phyloP scores from a whole-genome alignment of 768 basidiomycete species.

The Pleurotus tuber-regium region DNA sequence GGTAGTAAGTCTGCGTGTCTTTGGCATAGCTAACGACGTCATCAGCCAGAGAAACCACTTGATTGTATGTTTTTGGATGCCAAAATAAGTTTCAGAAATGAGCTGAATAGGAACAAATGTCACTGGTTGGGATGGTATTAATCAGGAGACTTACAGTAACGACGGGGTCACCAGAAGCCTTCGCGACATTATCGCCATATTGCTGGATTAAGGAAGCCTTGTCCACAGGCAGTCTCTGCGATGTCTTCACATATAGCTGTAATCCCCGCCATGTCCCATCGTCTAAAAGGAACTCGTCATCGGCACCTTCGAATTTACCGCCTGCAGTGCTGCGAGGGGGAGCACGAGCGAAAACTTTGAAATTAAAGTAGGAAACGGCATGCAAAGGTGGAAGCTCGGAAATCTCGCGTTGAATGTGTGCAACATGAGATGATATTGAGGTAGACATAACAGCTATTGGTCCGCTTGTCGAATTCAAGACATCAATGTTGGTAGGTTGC shows the following conservation, averaged over 20 bases:
- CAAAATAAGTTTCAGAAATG: no score
- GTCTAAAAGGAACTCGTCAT: no score
- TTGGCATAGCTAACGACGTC: neutral
- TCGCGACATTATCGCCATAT: neutral
- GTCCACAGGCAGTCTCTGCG: neutral
- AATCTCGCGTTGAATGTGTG: no score
- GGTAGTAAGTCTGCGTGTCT: neutral
- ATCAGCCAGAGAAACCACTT: neutral
- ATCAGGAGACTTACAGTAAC: neutral
- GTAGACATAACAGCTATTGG: no score
- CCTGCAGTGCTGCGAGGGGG: no score
- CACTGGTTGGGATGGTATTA: neutral
- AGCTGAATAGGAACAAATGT: neutral
- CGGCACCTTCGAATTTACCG: no score
- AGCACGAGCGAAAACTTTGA: no score
- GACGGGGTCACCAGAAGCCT: neutral
- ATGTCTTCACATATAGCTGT: neutral
- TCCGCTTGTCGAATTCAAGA: no score
- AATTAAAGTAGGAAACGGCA: no score
- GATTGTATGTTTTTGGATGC: neutral
- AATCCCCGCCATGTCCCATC: neutral
- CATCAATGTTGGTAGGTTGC: no score
- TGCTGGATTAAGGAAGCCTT: neutral
- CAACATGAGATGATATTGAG: no score
- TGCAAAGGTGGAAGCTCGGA: no score